Conservation (phyloP, 2,329 filamentous ascomycete species). For the Aspergillus costaricaensis region DNA sequence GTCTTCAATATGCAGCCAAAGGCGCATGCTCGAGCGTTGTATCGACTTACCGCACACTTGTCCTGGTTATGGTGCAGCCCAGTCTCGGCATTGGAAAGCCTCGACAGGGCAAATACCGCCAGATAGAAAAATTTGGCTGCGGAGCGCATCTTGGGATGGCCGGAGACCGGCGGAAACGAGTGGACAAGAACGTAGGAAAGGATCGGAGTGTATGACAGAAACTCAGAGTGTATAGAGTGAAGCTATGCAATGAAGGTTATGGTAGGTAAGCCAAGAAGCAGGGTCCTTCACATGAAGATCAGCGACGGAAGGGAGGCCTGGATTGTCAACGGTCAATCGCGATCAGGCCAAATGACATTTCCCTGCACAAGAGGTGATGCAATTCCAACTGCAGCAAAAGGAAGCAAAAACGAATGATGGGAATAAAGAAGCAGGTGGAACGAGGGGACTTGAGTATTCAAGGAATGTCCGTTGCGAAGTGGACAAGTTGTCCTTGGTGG, state of each 20-base stretch:
- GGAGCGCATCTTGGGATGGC: constrained; percentile 49
- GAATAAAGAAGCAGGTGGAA: constrained; percentile 3
- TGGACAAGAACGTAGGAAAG: neutral
- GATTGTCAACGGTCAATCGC: neutral
- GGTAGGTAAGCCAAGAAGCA: neutral
- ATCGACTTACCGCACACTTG: constrained; percentile 57
- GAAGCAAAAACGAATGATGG: neutral
- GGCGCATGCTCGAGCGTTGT: neutral
- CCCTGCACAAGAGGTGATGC: neutral
- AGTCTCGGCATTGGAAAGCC: constrained; percentile 49
- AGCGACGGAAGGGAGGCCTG: constrained; percentile 8
- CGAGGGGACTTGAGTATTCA: constrained; percentile 9
- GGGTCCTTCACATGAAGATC: constrained; percentile 19
- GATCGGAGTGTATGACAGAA: neutral
- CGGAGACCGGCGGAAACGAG: neutral
- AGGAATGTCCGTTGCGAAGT: constrained; percentile 21
- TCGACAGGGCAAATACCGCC: constrained; percentile 62
- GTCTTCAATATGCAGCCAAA: neutral
- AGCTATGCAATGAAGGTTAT: neutral
- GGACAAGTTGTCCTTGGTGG: constrained; percentile 30
- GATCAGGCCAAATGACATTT: constrained; percentile 9
- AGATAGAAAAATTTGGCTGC: constrained; percentile 61
- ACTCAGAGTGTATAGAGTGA: neutral
- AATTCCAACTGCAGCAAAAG: neutral
- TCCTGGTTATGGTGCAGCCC: constrained; percentile 41